Evolutionary conservation across 306 rosid species (phyloP), one percentile per base, ranked within the genome.

Genomic region (Quercus suber): DNA sequence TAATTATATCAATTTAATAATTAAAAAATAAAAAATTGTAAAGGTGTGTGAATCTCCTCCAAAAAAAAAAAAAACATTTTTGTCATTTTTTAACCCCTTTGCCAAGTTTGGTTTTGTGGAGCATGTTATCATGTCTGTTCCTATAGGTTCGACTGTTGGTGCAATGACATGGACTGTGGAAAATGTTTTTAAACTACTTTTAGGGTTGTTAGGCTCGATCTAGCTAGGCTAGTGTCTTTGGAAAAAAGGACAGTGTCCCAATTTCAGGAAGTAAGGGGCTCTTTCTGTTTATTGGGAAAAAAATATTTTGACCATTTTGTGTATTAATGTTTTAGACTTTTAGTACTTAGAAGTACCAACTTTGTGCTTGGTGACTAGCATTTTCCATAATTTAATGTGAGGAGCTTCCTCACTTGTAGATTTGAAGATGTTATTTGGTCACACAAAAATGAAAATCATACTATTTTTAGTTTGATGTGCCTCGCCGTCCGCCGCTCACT

Each of bases 191-290:
- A 65, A 71, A 31, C 67, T 71, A 80, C 73, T 79, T 59, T 79
- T 60, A 70, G 76, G 35, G 25, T 69, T 72, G 78, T 80, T 87
- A 77, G 79, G 80, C 68, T 77, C 83, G 76, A 79, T 82, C 83
- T 78, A 71, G 27, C 83, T 78, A 71, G 27, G 81, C 57, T 74
- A 21, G 70, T 89, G 93, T 86, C 89, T 61, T 82, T 74, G 67
- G 73, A 86, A 81, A 81, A 78, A 77, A 78, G 78, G 86, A 87
- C 92, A 86, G 31, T 33, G 75, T 81, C 92, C 94, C 87, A 74
- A 75, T 49, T 82, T 86, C 81, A 15, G 27, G 33, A 79, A 88
- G 58, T 51, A 65, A 80, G 72, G 84, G 73, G 65, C 73, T 60
- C 56, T 71, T 76, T 12, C 63, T 63, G 20, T 65, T 71, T 79